Conservation (phyloP, 768 basidiomycete genomes). For the Lactarius psammicola region DNA sequence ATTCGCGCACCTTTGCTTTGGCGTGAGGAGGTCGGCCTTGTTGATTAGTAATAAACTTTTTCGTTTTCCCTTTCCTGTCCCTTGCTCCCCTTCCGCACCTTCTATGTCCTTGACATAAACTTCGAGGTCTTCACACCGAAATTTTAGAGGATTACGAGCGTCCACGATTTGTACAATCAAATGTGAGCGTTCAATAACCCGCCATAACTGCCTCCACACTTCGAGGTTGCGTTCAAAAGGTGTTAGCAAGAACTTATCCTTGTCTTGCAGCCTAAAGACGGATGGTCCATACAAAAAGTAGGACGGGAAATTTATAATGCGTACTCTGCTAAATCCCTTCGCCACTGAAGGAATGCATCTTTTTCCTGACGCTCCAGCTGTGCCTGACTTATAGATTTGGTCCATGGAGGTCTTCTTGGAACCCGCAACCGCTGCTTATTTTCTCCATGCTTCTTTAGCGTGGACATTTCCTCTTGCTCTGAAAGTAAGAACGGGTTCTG, state of each 20-base stretch:
- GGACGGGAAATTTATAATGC: conserved; percentile 35
- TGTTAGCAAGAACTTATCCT: conserved; percentile 83
- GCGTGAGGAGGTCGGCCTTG: conserved; percentile 90
- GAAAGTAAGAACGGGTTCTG: conserved; percentile 87
- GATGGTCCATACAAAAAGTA: neutral
- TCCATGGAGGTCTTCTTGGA: conserved; percentile 90
- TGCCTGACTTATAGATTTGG: conserved; percentile 65
- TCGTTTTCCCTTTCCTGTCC: conserved; percentile 70
- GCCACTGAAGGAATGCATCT: conserved; percentile 89
- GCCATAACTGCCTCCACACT: conserved; percentile 98
- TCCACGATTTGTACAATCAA: conserved; percentile 96
- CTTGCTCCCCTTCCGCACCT: conserved; percentile 75
- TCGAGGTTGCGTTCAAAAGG: conserved; percentile 97
- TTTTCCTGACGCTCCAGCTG: conserved; percentile 90
- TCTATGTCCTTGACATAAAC: conserved; percentile 82
- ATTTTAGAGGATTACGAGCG: conserved; percentile 88
- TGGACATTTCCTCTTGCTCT: conserved; percentile 75
- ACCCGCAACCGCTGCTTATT: conserved; percentile 78
- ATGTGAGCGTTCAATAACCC: conserved; percentile 92
- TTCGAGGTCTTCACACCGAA: conserved; percentile 91
- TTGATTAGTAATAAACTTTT: conserved; percentile 85
- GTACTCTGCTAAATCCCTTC: conserved; percentile 86
- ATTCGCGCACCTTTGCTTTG: conserved; percentile 67
- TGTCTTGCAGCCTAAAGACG: conserved; percentile 71
- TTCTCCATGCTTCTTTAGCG: conserved; percentile 69